Evolutionary conservation across 2,329 filamentous ascomycete species (phyloP), one percentile per base, ranked within the genome.

Genomic region (Plectosphaerella sp.): DNA sequence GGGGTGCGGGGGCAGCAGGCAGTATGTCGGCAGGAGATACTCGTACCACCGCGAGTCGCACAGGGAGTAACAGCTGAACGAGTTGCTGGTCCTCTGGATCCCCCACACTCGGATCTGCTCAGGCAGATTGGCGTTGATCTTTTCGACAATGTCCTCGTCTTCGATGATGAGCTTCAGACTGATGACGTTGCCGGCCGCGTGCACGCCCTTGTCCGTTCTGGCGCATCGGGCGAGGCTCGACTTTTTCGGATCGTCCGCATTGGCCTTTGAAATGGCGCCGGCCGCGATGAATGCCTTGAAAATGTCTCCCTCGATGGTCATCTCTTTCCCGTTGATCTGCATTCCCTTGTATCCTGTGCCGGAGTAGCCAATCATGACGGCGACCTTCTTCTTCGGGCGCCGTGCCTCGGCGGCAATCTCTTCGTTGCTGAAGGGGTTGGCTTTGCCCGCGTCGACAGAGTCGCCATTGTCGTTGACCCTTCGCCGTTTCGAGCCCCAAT

Each of bases 11-110:
- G 94, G 94, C 33, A 99, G 74, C 60, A 99, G 89, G 52, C 89
- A 91, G 70, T 97, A 91, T 42, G 89, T 94, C 3, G 94, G 94
- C 68, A 99, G 89, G 49, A 99, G 77, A 66, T 99, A 99, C 73
- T 99, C 94, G 72, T 99, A 99, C 79, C 92, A 95, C 60, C 94
- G 81, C 24, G 91, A 96, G 70, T 99, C 94, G 71, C 93, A 97
- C 52, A 89, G 82, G 66, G 96, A 88, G 71, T 99, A 99, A 71
- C 89, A 93, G 69, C 89, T 97, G 76, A 97, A 99, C 59, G 85
- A 84, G 58, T 92, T 93, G 65, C 87, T 93, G 1, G 93, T 95
- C 49, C 91, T 79, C 69, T 95, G 85, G 56, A 96, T 91, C 4
- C 91, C 94, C 94, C 94, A 99, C 3, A 99, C 82, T 49, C 94